A percentile compares a stretch with the other conserved stretches of the same genome.
Conservation (phyloP, 129 eudicot genomes). For the Smallanthus sonchifolius region DNA sequence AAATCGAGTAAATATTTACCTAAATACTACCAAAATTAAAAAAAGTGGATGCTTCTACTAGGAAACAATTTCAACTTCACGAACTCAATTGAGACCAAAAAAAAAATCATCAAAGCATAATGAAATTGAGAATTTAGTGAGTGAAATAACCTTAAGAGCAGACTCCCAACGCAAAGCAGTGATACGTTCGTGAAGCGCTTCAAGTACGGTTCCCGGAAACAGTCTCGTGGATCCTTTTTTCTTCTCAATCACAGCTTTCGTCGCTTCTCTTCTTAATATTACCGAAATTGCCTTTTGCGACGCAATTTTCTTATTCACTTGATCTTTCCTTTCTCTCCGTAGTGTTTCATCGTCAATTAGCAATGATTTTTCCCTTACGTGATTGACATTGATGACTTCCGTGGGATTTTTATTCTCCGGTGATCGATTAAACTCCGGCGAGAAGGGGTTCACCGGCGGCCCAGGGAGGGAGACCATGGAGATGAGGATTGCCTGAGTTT, state of each 20-base stretch:
- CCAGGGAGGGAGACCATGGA: constrained; percentile 66
- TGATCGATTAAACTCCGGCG: constrained; percentile 40
- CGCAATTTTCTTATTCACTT: constrained; percentile 69
- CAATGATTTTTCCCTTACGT: constrained; percentile 4
- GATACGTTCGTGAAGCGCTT: constrained; percentile 90
- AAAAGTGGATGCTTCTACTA: neutral
- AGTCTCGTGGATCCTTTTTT: constrained; percentile 74
- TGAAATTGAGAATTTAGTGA: neutral
- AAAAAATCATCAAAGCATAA: neutral
- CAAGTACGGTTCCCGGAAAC: constrained; percentile 79
- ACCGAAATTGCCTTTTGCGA: constrained; percentile 88
- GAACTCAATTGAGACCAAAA: neutral
- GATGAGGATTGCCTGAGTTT: constrained; percentile 28
- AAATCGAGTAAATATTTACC: neutral
- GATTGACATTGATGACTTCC: constrained; percentile 14
- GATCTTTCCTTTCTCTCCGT: constrained; percentile 63
- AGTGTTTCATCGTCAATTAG: constrained; percentile 33
- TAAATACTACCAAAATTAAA: neutral
- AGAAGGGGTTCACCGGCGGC: constrained; percentile 55
- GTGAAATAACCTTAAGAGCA: constrained; percentile 68
- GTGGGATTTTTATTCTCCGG: constrained; percentile 13
- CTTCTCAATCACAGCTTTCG: constrained; percentile 88
- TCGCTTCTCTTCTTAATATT: constrained; percentile 82
- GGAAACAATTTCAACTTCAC: neutral
- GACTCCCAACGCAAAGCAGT: constrained; percentile 99